Conservation (phyloP, 1,139 yeast genomes). For the Blastobotrys buckinghamii region DNA sequence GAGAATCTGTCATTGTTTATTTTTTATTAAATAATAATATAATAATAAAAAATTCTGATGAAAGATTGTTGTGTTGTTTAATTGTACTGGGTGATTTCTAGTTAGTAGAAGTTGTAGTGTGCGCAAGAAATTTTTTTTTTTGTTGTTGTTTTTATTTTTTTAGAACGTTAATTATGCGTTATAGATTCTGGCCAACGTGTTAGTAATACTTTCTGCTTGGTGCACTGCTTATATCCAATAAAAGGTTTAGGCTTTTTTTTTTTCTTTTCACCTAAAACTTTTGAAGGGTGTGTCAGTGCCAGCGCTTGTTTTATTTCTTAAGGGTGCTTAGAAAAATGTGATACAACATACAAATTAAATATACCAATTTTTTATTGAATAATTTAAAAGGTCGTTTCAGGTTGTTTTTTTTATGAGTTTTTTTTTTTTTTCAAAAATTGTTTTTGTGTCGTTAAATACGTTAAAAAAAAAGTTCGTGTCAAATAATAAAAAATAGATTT, state of each 20-base stretch:
- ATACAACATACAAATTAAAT: no score
- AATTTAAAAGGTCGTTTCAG: not conserved
- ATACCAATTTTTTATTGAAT: no score
- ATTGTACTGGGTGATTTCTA: no score
- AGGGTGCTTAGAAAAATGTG: no score
- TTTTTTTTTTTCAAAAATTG: not conserved
- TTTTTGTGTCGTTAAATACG: not conserved
- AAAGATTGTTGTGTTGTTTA: not conserved
- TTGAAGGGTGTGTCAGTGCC: no score
- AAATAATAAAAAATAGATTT: not conserved
- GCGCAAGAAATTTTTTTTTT: not conserved
- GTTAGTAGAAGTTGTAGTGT: not conserved
- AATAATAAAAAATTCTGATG: not conserved
- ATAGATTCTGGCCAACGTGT: not conserved
- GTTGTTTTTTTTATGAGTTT: not conserved
- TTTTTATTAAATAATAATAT: not conserved
- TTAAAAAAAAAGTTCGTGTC: not conserved
- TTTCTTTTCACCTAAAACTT: not conserved
- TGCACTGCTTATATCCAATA: not conserved
- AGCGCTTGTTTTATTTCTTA: no score
- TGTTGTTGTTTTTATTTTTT: not conserved
- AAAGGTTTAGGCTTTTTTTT: not conserved
- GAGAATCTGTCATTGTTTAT: constrained; percentile 6
- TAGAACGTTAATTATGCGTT: no score
- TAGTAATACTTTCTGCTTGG: not conserved